A percentile compares a stretch with the other conserved stretches of the same genome.
Conservation (phyloP, 2,329 filamentous ascomycete species). For the Alternaria infectoria region DNA sequence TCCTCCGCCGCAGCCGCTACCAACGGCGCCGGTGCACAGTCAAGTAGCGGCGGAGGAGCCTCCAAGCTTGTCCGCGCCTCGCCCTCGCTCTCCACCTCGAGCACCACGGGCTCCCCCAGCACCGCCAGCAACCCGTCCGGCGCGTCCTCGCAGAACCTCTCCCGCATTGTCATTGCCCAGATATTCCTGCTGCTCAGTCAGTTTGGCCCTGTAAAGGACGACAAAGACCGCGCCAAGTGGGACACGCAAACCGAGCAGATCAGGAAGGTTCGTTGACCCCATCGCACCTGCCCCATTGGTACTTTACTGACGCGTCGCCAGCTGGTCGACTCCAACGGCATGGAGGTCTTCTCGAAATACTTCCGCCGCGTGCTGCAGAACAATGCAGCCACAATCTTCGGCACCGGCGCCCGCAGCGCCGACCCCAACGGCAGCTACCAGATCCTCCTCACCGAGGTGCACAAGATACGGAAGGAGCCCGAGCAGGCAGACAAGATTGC, state of each 20-base stretch:
- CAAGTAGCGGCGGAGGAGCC: conserved; percentile 60
- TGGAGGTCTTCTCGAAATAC: conserved; percentile 98
- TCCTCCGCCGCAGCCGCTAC: conserved; percentile 59
- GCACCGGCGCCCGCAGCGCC: conserved; percentile 73
- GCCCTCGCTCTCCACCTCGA: conserved; percentile 57
- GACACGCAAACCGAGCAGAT: conserved; percentile 90
- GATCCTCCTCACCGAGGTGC: conserved; percentile 81
- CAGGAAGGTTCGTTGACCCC: conserved; percentile 72
- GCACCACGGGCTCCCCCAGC: conserved; percentile 61
- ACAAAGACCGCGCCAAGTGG: conserved; percentile 90
- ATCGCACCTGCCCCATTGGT: neutral
- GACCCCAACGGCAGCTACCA: conserved; percentile 83
- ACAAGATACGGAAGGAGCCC: conserved; percentile 79
- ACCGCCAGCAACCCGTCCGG: conserved; percentile 54
- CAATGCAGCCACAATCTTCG: conserved; percentile 92
- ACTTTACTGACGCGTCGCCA: conserved; percentile 50
- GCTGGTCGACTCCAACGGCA: conserved; percentile 97
- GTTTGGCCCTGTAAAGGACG: conserved; percentile 80
- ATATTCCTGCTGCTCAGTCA: conserved; percentile 87
- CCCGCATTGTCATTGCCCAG: conserved; percentile 94
- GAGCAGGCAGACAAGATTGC: conserved; percentile 90
- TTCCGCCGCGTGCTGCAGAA: conserved; percentile 90
- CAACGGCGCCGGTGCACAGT: conserved; percentile 59
- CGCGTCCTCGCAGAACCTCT: conserved; percentile 61
- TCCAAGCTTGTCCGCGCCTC: conserved; percentile 65